These are phyloP conservation scores for Flaveria linearis DNA, from an alignment of 129 eudicot species.

Conservation along the genomic window DNA sequence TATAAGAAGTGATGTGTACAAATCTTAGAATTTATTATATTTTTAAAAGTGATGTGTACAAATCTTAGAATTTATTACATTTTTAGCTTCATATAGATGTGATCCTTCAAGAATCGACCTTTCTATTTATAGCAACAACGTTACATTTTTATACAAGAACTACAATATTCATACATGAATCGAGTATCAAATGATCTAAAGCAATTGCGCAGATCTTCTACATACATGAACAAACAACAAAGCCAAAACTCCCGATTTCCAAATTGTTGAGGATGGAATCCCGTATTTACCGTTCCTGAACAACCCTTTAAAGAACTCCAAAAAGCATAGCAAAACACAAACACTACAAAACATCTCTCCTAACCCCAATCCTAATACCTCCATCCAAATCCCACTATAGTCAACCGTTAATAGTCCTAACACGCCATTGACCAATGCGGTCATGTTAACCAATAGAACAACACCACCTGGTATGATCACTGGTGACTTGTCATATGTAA, in stretches of 20 bases:
- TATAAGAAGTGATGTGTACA: neutral
- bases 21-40: neutral
- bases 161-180: neutral
- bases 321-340: slow-evolving; percentile 4
- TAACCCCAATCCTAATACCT: neutral
- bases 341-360: slow-evolving; percentile 18
- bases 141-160: neutral
- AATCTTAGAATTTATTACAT: neutral
- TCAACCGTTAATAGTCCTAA: neutral
- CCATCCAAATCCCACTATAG: neutral
- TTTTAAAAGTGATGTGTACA: neutral
- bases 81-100: neutral
- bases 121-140: neutral
- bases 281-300: neutral
- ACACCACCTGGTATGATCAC: slow-evolving; percentile 42
- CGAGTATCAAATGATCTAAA: neutral
- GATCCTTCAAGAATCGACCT: neutral
- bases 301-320: slow-evolving; percentile 7
- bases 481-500: slow-evolving; percentile 47
- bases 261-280: neutral
- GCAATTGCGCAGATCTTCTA: neutral
- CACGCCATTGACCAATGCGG: neutral
- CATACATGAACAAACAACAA: neutral
- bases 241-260: slow-evolving; percentile 10
- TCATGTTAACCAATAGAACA: neutral